These are phyloP conservation scores for Salix dunnii DNA, from an alignment of 345 rosid genomes.

Conservation along the genomic window DNA sequence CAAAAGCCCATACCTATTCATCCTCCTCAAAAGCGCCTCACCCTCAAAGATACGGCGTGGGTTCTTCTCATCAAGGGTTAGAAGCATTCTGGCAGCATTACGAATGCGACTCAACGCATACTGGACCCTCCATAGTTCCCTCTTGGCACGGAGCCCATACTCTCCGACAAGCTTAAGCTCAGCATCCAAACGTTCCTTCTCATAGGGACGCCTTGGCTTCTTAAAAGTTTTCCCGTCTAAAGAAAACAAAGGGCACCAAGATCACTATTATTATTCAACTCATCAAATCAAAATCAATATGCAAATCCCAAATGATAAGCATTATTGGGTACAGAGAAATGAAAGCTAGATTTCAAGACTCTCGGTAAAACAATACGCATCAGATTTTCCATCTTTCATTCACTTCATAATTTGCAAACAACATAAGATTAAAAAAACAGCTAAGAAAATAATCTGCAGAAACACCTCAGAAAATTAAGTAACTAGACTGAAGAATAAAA, in stretches of 20 bases:
- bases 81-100: slow-evolving; percentile 56
- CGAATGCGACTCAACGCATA: slow-evolving; percentile 57
- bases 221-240: slow-evolving; percentile 61
- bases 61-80: slow-evolving; percentile 62
- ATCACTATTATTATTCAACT: not conserved
- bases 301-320: not conserved
- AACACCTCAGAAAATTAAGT: too few species aligned
- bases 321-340: too few species aligned
- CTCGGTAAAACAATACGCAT: not conserved
- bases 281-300: not conserved
- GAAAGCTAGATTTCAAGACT: not conserved
- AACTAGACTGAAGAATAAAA: not conserved
- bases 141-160: slow-evolving; percentile 60
- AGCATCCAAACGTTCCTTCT: slow-evolving; percentile 65
- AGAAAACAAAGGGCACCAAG: not conserved
- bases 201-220: slow-evolving; percentile 62
- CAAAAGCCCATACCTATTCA: slow-evolving; percentile 57
- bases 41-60: slow-evolving; percentile 59
- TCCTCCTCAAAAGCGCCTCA: slow-evolving; percentile 55
- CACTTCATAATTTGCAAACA: not conserved
- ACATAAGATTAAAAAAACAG: too few species aligned
- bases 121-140: slow-evolving; percentile 71
- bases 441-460: too few species aligned
- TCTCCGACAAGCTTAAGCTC: slow-evolving; percentile 63
- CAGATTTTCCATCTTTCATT: not conserved